Evolutionary conservation across 495 filamentous ascomycete genomes (phyloP).

Genomic region (Xylona heveae): DNA sequence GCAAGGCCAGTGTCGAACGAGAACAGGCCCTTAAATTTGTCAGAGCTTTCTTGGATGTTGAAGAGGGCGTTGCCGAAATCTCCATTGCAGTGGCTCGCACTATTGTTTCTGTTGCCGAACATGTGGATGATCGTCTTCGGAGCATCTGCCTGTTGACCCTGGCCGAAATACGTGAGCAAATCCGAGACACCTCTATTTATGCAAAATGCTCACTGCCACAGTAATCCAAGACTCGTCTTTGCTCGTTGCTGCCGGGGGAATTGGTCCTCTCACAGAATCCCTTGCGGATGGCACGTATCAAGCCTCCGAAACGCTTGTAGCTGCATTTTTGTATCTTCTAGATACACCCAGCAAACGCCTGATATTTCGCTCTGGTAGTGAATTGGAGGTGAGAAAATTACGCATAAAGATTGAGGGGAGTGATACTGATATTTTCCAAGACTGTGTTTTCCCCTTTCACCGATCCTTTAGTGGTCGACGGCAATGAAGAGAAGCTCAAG

Average conservation of each 20-base stretch:
- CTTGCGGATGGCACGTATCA: constrained; percentile 80
- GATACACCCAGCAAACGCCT: constrained; percentile 65
- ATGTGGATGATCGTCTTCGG: constrained; percentile 65
- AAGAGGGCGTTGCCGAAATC: constrained; percentile 74
- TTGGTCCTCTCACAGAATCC: constrained; percentile 63
- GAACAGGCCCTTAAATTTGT: constrained; percentile 97
- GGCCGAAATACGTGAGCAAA: constrained; percentile 40
- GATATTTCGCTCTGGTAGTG: constrained; percentile 60
- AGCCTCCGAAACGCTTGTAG: constrained; percentile 66
- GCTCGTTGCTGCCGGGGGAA: constrained; percentile 58
- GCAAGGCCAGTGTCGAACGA: constrained; percentile 85
- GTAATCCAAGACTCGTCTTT: constrained; percentile 65
- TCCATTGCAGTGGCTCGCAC: constrained; percentile 70
- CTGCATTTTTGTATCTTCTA: constrained; percentile 69
- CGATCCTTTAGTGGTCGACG: constrained; percentile 46
- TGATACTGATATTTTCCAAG: constrained; percentile 12
- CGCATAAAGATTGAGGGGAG: not conserved
- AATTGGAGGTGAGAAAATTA: constrained; percentile 14
- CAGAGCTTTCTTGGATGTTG: constrained; percentile 84
- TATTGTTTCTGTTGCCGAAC: constrained; percentile 76
- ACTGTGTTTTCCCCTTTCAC: constrained; percentile 77
- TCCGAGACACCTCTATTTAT: not conserved
- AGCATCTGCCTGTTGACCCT: constrained; percentile 83
- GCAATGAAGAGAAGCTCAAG: constrained; percentile 52
- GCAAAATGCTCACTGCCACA: not conserved